These are phyloP conservation scores for Dothideomycetes sp. DNA, from an alignment of 2,329 filamentous ascomycete genomes.

Conservation along the genomic window DNA sequence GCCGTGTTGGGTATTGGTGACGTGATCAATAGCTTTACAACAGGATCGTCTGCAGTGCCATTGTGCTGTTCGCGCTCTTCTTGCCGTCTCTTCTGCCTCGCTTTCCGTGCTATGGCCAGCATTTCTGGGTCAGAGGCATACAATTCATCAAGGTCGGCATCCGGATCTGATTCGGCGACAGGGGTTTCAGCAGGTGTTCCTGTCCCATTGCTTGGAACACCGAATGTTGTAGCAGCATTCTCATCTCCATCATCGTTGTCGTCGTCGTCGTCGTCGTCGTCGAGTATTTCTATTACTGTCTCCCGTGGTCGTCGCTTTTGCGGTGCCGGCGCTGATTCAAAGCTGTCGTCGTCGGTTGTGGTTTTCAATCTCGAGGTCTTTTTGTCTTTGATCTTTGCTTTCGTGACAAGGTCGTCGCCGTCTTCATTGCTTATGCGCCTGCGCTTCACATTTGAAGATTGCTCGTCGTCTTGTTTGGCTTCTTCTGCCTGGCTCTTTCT, in stretches of 20 bases:
- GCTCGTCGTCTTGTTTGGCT: slow-evolving; percentile 3
- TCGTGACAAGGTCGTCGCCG: slow-evolving; percentile 11
- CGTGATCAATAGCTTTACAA: slow-evolving; percentile 57
- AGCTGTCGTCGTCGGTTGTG: slow-evolving; percentile 14
- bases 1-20: slow-evolving; percentile 55
- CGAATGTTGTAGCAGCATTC: slow-evolving; percentile 14
- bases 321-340: slow-evolving; percentile 4
- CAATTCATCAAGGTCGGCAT: slow-evolving; percentile 19
- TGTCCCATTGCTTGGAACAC: slow-evolving; percentile 1
- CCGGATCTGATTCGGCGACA: slow-evolving; percentile 10
- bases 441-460: slow-evolving; percentile 17
- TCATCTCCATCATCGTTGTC: background rate
- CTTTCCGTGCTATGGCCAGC: slow-evolving; percentile 32
- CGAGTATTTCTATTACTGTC: slow-evolving; percentile 13
- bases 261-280: slow-evolving; percentile 3
- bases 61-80: slow-evolving; percentile 20
- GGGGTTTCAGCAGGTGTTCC: too few relatives aligned
- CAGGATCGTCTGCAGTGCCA: slow-evolving; percentile 32
- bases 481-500: background rate
- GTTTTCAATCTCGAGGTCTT: slow-evolving; percentile 15
- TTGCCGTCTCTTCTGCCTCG: slow-evolving; percentile 31
- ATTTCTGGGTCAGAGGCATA: slow-evolving; percentile 36
- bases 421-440: slow-evolving; percentile 20
- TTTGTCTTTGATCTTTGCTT: slow-evolving; percentile 11
- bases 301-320: slow-evolving; percentile 5